Conservation (phyloP, 208 protist species). For the Hexamita inflata region DNA sequence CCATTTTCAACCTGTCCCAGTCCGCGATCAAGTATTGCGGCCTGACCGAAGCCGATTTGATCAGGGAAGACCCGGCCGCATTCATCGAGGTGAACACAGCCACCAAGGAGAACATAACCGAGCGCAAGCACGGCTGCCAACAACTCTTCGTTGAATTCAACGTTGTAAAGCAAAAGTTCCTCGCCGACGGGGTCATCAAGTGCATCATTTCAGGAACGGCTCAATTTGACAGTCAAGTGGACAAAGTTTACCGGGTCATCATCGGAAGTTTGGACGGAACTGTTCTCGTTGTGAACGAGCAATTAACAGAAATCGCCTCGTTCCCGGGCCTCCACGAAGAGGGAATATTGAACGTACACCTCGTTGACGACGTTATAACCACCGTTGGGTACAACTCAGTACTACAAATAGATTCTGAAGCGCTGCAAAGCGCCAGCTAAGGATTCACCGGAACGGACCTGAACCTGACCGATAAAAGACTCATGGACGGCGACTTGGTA, state of each 20-base stretch:
- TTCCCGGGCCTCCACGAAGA: constrained; percentile 10
- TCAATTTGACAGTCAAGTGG: background rate
- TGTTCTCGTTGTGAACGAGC: background rate
- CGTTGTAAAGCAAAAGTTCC: background rate
- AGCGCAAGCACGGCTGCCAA: background rate
- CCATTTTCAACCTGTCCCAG: background rate
- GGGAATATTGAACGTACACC: background rate
- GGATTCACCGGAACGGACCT: background rate
- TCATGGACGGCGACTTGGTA: constrained; percentile 2
- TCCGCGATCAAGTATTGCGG: background rate
- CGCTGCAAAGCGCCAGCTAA: background rate
- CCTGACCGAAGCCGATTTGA: background rate
- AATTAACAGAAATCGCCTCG: background rate
- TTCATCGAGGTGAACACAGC: background rate
- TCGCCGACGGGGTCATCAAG: background rate
- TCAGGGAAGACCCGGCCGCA: background rate
- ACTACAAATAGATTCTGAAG: background rate
- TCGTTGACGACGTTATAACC: constrained; percentile 5
- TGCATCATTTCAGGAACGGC: background rate
- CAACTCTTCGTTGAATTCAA: background rate
- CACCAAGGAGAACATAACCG: background rate
- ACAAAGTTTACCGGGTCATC: background rate
- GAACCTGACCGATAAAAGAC: background rate
- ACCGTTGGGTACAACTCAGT: constrained; percentile 4
- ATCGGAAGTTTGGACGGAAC: background rate